A percentile compares a stretch with the other conserved stretches of the same genome.
Conservation (phyloP, 805 yeast genomes). For the Teunomyces atbi region DNA sequence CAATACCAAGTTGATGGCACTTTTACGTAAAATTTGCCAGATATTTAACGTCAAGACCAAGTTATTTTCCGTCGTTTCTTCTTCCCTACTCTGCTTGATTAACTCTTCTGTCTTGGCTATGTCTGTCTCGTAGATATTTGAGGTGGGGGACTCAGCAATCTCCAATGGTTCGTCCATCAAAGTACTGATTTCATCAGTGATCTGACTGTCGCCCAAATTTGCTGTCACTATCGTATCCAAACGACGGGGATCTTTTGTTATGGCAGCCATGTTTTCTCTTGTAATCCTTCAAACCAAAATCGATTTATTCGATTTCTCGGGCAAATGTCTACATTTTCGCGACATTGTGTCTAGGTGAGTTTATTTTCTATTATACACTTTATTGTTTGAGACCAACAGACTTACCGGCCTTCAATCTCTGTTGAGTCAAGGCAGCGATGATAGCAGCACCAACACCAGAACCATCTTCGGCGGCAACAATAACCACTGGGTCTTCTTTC, state of each 20-base stretch:
- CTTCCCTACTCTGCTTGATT: constrained; percentile 18
- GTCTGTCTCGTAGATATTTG: constrained; percentile 21
- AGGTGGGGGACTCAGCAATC: background rate
- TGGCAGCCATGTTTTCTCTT: background rate
- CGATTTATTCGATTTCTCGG: too few species aligned
- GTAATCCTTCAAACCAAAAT: too few species aligned
- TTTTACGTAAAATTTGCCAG: constrained; percentile 43
- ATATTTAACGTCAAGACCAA: constrained; percentile 18
- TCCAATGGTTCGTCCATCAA: constrained; percentile 3
- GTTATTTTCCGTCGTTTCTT: constrained; percentile 14
- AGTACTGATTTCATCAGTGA: background rate
- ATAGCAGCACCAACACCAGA: constrained; percentile 98
- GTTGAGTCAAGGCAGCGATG: constrained; percentile 90
- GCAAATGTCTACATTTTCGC: background rate
- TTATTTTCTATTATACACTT: background rate
- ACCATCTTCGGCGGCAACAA: constrained; percentile 96
- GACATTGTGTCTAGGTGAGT: background rate
- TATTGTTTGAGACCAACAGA: constrained; percentile 52
- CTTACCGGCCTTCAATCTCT: constrained; percentile 68
- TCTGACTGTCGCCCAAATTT: background rate
- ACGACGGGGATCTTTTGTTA: background rate
- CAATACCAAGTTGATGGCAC: constrained; percentile 71
- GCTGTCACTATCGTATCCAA: background rate
- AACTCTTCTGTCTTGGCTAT: constrained; percentile 25
- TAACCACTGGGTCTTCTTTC: constrained; percentile 73